Conservation (phyloP, 768 basidiomycete genomes). For the Lactarius psammicola region DNA sequence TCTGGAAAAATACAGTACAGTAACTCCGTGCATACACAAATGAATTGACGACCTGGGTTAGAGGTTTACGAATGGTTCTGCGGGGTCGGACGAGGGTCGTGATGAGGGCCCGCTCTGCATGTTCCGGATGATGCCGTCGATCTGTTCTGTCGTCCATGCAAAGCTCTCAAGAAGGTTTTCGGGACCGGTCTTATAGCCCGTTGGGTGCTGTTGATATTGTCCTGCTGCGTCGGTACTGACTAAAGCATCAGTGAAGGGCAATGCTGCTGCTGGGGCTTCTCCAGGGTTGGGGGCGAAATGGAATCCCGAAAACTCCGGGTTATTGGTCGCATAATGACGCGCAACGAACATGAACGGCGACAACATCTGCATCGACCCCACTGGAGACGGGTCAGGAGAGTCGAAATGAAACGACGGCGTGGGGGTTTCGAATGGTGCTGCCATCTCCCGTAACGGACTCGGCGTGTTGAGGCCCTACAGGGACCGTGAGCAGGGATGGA, state of each 20-base stretch:
- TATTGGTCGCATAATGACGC: neutral
- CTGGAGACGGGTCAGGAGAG: constrained; percentile 20
- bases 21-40: neutral
- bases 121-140: constrained; percentile 11
- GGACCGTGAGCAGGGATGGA: constrained; percentile 2
- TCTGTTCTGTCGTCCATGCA: constrained; percentile 14
- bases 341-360: constrained; percentile 18
- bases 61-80: neutral
- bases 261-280: neutral
- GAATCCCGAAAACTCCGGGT: constrained; percentile 3
- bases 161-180: constrained; percentile 11
- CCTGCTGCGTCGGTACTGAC: neutral
- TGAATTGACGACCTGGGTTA: neutral
- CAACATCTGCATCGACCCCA: neutral
- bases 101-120: constrained; percentile 7
- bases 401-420: constrained; percentile 16
- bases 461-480: neutral
- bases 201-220: neutral
- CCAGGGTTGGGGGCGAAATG: neutral
- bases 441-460: neutral
- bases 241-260: neutral
- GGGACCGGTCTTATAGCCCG: neutral
- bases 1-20: constrained; percentile 3
- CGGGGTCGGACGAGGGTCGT: neutral
- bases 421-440: neutral